Conservation (phyloP, 2,329 filamentous ascomycete genomes). For the Alternaria panax region DNA sequence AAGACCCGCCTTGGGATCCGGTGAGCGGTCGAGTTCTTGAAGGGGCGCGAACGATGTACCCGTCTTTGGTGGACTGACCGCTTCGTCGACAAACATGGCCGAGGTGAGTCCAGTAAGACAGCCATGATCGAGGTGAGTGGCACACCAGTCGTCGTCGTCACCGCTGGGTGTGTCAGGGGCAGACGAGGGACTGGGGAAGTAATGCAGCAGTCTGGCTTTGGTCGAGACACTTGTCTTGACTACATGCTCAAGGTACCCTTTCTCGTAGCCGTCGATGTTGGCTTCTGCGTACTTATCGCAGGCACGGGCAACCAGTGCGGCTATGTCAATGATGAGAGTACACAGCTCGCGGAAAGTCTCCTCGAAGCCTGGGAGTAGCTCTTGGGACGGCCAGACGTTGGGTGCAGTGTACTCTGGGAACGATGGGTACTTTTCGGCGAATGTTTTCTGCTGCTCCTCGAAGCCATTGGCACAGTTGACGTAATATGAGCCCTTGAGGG, state of each 20-base stretch:
- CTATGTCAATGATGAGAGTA: constrained; percentile 84
- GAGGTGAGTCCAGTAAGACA: constrained; percentile 93
- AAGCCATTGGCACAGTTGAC: constrained; percentile 75
- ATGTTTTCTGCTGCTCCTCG: constrained; percentile 64
- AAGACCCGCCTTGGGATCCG: constrained; percentile 85
- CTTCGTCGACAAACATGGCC: constrained; percentile 94
- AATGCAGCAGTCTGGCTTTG: constrained; percentile 91
- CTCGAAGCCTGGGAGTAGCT: constrained; percentile 77
- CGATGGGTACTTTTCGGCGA: constrained; percentile 62
- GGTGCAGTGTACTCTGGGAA: constrained; percentile 89
- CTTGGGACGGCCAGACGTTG: constrained; percentile 83
- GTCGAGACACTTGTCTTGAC: constrained; percentile 86
- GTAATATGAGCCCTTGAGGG: constrained; percentile 83
- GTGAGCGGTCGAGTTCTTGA: constrained; percentile 75
- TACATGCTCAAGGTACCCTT: constrained; percentile 83
- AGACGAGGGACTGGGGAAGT: constrained; percentile 69
- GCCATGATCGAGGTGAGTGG: constrained; percentile 87
- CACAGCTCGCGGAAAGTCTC: constrained; percentile 77
- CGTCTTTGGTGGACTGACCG: constrained; percentile 47
- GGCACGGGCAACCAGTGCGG: constrained; percentile 84
- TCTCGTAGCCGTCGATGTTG: constrained; percentile 78
- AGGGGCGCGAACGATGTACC: constrained; percentile 59
- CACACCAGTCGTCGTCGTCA: constrained; percentile 92
- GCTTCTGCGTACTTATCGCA: constrained; percentile 85
- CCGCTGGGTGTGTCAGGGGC: constrained; percentile 31